phyloP scores from a whole-genome alignment of 805 yeast species.

The Candida namnaoensis region DNA sequence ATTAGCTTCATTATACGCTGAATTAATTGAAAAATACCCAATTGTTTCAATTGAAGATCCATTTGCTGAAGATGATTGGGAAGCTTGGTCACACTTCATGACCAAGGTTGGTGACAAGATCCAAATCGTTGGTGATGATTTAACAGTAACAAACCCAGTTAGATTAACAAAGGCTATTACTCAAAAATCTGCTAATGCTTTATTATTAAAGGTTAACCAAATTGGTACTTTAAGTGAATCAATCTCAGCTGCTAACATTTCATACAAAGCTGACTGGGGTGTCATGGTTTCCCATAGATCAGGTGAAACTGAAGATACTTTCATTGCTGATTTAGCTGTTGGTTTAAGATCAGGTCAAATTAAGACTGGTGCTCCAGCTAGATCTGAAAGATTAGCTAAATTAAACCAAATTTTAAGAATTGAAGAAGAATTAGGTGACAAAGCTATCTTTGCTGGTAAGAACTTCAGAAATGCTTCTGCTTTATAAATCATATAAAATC shows the following conservation, averaged over 20 bases:
- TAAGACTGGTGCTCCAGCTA: constrained; percentile 99
- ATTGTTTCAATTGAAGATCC: constrained; percentile 98
- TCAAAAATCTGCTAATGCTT: constrained; percentile 91
- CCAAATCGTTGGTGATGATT: constrained; percentile 96
- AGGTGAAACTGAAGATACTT: constrained; percentile 99
- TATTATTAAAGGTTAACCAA: constrained; percentile 97
- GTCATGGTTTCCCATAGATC: constrained; percentile 99
- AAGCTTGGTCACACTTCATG: constrained; percentile 89
- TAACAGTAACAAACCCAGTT: constrained; percentile 96
- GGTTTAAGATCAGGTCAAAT: constrained; percentile 98
- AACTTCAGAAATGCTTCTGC: constrained; percentile 57
- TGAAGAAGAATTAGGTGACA: constrained; percentile 97
- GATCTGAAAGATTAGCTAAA: constrained; percentile 99
- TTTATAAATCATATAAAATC: constrained; percentile 13
- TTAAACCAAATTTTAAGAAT: constrained; percentile 97
- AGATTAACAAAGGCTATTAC: constrained; percentile 95
- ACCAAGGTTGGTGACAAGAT: constrained; percentile 46
- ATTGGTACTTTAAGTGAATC: constrained; percentile 96
- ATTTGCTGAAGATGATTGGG: constrained; percentile 99
- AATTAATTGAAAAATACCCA: constrained; percentile 85
- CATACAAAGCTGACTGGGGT: constrained; percentile 97
- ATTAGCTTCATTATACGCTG: constrained; percentile 77
- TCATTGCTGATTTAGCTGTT: constrained; percentile 95
- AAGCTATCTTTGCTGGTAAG: constrained; percentile 92
- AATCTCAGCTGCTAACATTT: constrained; percentile 92